Evolutionary conservation across 805 yeast species (phyloP), one percentile per base, ranked within the genome.

Genomic region (Alloascoidea africana): DNA sequence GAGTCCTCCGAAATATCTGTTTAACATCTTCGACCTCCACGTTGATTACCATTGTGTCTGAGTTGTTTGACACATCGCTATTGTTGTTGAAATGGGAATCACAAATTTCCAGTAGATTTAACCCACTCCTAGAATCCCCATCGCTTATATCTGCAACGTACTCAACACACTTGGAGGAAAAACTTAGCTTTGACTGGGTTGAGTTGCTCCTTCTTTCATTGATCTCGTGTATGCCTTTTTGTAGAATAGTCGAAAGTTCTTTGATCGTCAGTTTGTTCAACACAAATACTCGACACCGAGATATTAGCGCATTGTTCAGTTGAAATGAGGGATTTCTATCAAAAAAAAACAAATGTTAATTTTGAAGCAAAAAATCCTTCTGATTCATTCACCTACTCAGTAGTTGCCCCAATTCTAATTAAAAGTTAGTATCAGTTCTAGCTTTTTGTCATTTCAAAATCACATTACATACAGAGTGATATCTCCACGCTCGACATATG

Each of bases 341-440:
- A 14, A 36, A 32, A 14, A 17, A 17, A 6, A 16, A n/a, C 5
- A 14, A 14, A 5, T 15, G 11, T 18, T 3, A 4, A 11, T n/a
- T 11, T 35, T 14, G 8, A 35, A 35, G 34, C 14, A 11, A 16
- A 8, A 14, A 11, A n/a, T 8, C 27, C 16, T 33, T 3, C n/a
- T 38, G 35, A 15, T 17, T 30, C n/a, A 8, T 6, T 27, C 13
- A 38, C 43, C 32, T 33, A 40, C 52, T 91, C 98, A 0, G 97
- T 87, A 0, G 98, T 91, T n/a, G 97, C 96, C 3, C 98, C 98
- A 37, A 89, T 74, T 30, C 36, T 15, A n/a, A n/a, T n/a, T n/a
- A n/a, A n/a, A n/a, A n/a, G n/a, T n/a, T n/a, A n/a, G n/a, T n/a
- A n/a, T n/a, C n/a, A n/a, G n/a, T n/a, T n/a, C 33, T 27, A 18